Percentiles rank a stretch among this genome's conserved stretches.
phyloP scores from a whole-genome alignment of 306 rosid species.

The Malus orientalis region DNA sequence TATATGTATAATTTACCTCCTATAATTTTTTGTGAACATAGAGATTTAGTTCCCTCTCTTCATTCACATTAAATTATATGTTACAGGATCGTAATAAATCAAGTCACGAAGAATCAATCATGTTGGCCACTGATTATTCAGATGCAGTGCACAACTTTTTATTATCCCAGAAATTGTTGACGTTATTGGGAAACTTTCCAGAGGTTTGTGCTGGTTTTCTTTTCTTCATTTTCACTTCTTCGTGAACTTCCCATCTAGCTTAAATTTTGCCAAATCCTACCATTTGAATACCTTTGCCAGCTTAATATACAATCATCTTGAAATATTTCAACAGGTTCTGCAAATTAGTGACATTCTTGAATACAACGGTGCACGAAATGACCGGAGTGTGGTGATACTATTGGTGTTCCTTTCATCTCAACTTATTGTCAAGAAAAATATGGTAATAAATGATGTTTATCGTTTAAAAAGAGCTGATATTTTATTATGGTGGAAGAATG shows the following conservation, averaged over 20 bases:
- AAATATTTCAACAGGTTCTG: constrained; percentile 49
- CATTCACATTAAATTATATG: neutral
- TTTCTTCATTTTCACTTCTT: neutral
- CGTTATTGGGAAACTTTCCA: constrained; percentile 80
- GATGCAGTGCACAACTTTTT: constrained; percentile 86
- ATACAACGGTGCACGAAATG: constrained; percentile 58
- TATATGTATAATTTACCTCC: constrained; percentile 3
- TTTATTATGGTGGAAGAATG: neutral
- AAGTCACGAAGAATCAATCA: constrained; percentile 53
- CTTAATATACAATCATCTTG: neutral
- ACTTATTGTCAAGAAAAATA: constrained; percentile 65
- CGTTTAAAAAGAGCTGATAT: neutral
- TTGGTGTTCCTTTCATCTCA: constrained; percentile 88
- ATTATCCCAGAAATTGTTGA: constrained; percentile 66
- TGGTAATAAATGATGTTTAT: constrained; percentile 39
- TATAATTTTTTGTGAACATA: constrained; percentile 5
- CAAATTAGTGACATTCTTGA: constrained; percentile 90
- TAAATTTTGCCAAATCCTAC: neutral
- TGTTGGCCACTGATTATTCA: constrained; percentile 53
- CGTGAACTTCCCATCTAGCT: neutral
- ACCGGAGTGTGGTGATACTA: constrained; percentile 77
- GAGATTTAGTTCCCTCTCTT: constrained; percentile 3
- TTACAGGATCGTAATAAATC: constrained; percentile 45
- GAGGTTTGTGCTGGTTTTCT: constrained; percentile 46
- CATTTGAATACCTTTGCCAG: neutral